Conservation (phyloP, 805 yeast species). For the Yamadazyma insecticola region DNA sequence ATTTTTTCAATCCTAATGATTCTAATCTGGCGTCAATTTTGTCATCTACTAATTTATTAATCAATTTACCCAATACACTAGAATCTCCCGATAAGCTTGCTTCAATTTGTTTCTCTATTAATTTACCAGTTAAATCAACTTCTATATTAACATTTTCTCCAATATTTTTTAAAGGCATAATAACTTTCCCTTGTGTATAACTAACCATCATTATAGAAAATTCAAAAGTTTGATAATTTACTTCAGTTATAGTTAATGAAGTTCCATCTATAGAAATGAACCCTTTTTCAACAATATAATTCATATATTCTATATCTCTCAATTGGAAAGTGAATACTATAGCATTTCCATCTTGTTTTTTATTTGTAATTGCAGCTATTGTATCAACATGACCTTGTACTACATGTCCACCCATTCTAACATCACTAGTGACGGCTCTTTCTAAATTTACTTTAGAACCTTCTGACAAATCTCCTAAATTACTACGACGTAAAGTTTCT, state of each 20-base stretch:
- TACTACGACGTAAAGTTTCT: slow-evolving; percentile 82
- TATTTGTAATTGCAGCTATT: slow-evolving; percentile 58
- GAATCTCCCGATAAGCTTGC: slow-evolving; percentile 51
- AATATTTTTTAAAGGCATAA: slow-evolving; percentile 58
- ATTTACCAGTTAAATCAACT: slow-evolving; percentile 91
- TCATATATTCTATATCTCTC: slow-evolving; percentile 54
- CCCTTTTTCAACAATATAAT: slow-evolving; percentile 91
- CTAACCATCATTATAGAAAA: slow-evolving; percentile 90
- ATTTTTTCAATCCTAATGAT: too few species aligned
- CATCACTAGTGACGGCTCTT: slow-evolving; percentile 82
- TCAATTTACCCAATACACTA: slow-evolving; percentile 46
- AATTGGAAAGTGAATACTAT: slow-evolving; percentile 69
- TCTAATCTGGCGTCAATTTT: slow-evolving; percentile 24
- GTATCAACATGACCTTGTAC: slow-evolving; percentile 99
- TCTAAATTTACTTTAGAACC: slow-evolving; percentile 80
- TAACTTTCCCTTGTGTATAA: slow-evolving; percentile 81
- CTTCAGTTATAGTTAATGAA: slow-evolving; percentile 80
- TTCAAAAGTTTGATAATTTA: slow-evolving; percentile 49
- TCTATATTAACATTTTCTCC: slow-evolving; percentile 81
- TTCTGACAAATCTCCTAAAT: slow-evolving; percentile 54
- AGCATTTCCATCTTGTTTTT: slow-evolving; percentile 66
- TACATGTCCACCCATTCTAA: slow-evolving; percentile 92
- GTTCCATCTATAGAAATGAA: slow-evolving; percentile 92
- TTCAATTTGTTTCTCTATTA: slow-evolving; percentile 81
- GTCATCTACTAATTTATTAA: slow-evolving; percentile 31